Percentiles rank a stretch among this genome's conserved stretches.
These are phyloP conservation scores for Coleophoma eucalyptorum DNA, from an alignment of 2,329 filamentous ascomycete species.

Conservation along the genomic window DNA sequence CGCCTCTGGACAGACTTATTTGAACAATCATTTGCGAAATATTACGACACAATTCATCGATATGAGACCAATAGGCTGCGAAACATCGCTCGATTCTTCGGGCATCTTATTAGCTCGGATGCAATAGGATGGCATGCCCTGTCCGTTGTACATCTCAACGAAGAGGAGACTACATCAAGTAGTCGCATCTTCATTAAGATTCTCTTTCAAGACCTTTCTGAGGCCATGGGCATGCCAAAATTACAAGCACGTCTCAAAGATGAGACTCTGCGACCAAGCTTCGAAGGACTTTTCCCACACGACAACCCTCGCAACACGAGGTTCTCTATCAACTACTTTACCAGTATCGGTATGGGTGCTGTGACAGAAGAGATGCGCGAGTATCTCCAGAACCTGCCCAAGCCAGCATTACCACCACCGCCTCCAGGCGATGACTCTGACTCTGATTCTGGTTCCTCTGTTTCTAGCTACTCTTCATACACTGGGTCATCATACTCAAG, in stretches of 20 bases:
- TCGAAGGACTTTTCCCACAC: slow-evolving; percentile 83
- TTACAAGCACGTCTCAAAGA: slow-evolving; percentile 75
- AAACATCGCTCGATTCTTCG: slow-evolving; percentile 94
- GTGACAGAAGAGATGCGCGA: slow-evolving; percentile 96
- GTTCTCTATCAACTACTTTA: slow-evolving; percentile 99
- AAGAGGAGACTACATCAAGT: slow-evolving; percentile 94
- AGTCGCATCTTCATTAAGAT: slow-evolving; percentile 99
- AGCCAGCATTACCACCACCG: slow-evolving; percentile 71
- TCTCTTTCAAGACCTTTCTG: slow-evolving; percentile 85
- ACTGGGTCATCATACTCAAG: slow-evolving; percentile 57
- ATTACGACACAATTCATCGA: slow-evolving; percentile 96
- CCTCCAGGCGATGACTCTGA: slow-evolving; percentile 56
- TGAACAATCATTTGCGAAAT: slow-evolving; percentile 83
- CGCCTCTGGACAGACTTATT: slow-evolving; percentile 92
- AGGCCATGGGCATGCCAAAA: slow-evolving; percentile 80
- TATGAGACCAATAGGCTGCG: slow-evolving; percentile 94
- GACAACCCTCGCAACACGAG: slow-evolving; percentile 88
- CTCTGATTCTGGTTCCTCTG: slow-evolving; percentile 60
- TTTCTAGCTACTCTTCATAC: slow-evolving; percentile 77
- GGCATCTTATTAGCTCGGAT: slow-evolving; percentile 82
- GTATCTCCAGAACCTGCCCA: slow-evolving; percentile 83
- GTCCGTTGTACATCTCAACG: slow-evolving; percentile 81
- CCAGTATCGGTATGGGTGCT: slow-evolving; percentile 91
- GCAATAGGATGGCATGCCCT: slow-evolving; percentile 91
- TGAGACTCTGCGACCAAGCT: slow-evolving; percentile 70